phyloP scores from a whole-genome alignment of 2,329 filamentous ascomycete genomes.

The Penicillium capsulatum region DNA sequence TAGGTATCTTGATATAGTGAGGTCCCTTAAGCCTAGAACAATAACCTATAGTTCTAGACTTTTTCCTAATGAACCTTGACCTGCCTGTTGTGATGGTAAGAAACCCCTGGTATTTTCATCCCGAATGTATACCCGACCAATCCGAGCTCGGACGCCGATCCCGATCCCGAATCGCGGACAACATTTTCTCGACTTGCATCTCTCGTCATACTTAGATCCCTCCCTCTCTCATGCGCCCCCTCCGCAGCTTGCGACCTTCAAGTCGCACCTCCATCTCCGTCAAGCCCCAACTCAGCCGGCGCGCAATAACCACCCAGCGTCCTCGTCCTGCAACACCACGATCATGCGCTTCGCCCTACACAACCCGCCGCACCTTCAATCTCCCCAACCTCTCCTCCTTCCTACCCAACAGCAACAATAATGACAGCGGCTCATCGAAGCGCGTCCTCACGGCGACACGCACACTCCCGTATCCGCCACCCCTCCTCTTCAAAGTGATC shows the following conservation, averaged over 20 bases:
- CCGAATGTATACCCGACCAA: neutral
- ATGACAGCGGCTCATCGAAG: conserved; percentile 39
- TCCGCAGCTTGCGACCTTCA: conserved; percentile 9
- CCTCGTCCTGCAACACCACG: conserved; percentile 13
- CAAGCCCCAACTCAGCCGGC: conserved; percentile 1
- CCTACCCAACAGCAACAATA: conserved; percentile 20
- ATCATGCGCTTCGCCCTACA: conserved; percentile 6
- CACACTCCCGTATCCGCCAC: conserved; percentile 68
- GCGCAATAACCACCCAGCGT: conserved; percentile 3
- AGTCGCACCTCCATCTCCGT: conserved; percentile 10
- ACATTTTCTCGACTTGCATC: conserved; percentile 6
- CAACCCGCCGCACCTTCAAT: conserved; percentile 20
- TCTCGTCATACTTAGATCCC: neutral
- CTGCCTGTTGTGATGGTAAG: too few relatives aligned
- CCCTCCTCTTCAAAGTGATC: conserved; percentile 75
- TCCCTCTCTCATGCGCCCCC: conserved; percentile 12
- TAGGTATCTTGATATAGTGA: too few relatives aligned
- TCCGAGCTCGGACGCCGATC: conserved; percentile 14
- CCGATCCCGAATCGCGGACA: conserved; percentile 11
- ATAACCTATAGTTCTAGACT: too few relatives aligned
- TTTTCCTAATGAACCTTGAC: too few relatives aligned
- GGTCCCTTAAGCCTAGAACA: too few relatives aligned
- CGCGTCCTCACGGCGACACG: conserved; percentile 70
- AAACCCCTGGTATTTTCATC: too few relatives aligned
- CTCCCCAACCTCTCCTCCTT: conserved; percentile 31